Percentiles rank a stretch among this genome's conserved stretches.
These are phyloP conservation scores for Camellia granthamiana DNA, from an alignment of 148 eudicot genomes.

Conservation along the genomic window DNA sequence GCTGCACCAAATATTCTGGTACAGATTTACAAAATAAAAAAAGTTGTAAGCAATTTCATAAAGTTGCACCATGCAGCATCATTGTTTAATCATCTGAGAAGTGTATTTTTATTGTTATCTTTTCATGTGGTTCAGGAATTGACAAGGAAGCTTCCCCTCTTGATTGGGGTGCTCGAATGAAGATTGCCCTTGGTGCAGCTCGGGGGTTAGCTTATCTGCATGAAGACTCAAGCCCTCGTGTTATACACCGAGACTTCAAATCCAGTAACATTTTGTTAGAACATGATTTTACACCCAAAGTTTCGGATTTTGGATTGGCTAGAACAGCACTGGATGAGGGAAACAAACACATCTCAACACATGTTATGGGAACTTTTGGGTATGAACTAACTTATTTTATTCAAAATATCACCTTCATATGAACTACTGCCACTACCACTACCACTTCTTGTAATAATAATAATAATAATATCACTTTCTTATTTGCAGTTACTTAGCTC, in stretches of 20 bases:
- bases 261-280: slow-evolving; percentile 94
- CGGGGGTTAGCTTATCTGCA: slow-evolving; percentile 94
- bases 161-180: slow-evolving; percentile 83
- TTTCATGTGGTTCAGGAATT: slow-evolving; percentile 34
- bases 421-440: too few species aligned
- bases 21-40: too few species aligned
- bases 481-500: slow-evolving; percentile 74
- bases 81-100: not conserved
- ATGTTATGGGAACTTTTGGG: slow-evolving; percentile 99
- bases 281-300: slow-evolving; percentile 91
- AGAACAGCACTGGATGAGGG: slow-evolving; percentile 69
- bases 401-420: not conserved
- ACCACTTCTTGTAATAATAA: too few species aligned
- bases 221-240: slow-evolving; percentile 97
- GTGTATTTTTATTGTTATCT: not conserved
- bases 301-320: slow-evolving; percentile 94
- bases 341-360: slow-evolving; percentile 75
- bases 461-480: not conserved
- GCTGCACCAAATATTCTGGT: too few species aligned
- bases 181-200: slow-evolving; percentile 93
- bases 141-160: slow-evolving; percentile 71
- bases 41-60: too few species aligned
- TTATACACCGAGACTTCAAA: slow-evolving; percentile 97
- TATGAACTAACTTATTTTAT: slow-evolving; percentile 24
- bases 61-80: too few species aligned